Evolutionary conservation across 1,284 basidiomycete species (phyloP).

Genomic region (Austroboletus novae-zelandiae): DNA sequence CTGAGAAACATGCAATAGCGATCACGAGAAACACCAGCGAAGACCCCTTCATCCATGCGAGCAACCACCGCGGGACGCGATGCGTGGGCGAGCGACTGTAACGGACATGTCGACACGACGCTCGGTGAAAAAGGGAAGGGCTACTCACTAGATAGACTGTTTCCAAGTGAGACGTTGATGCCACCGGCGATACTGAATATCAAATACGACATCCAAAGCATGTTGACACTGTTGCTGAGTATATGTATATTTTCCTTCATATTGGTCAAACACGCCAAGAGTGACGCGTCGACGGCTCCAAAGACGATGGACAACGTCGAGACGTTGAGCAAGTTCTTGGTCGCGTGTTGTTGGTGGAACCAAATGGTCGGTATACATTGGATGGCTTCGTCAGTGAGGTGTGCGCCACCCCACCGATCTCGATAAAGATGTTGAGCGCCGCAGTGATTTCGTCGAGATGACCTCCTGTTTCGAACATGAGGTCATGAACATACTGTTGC

Average conservation of each 20-base stretch:
- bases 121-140: background rate
- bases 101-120: background rate
- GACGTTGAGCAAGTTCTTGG: constrained; percentile 50
- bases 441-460: constrained; percentile 52
- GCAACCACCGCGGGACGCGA: constrained; percentile 49
- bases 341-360: constrained; percentile 55
- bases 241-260: constrained; percentile 19
- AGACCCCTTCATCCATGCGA: constrained; percentile 57
- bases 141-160: constrained; percentile 53
- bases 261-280: constrained; percentile 45
- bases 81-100: constrained; percentile 51
- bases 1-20: constrained; percentile 54
- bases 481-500: constrained; percentile 54
- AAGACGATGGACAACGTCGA: constrained; percentile 61
- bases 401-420: constrained; percentile 43
- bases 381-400: too few species aligned
- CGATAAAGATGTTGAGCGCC: constrained; percentile 48
- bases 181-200: constrained; percentile 60
- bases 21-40: constrained; percentile 55
- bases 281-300: constrained; percentile 55
- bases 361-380: constrained; percentile 57
- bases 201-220: constrained; percentile 59
- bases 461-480: constrained; percentile 48
- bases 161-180: constrained; percentile 60
- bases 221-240: constrained; percentile 44